These are phyloP conservation scores for Calocera cornea DNA, from an alignment of 768 basidiomycete species.

Conservation along the genomic window DNA sequence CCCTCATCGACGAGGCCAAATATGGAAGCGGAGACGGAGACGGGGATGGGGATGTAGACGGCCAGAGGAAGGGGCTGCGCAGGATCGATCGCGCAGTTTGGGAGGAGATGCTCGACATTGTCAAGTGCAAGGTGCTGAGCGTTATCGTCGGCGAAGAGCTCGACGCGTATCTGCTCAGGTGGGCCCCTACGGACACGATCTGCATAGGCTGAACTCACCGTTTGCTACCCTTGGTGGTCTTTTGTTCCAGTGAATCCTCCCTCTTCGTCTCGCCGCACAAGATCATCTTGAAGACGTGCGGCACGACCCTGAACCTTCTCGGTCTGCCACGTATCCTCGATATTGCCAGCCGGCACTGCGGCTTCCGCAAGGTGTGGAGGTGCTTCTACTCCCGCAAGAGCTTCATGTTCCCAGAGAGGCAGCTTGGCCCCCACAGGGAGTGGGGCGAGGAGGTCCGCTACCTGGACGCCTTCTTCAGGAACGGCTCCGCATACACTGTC, in stretches of 20 bases:
- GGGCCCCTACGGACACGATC: conserved; percentile 20
- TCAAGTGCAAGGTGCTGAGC: conserved; percentile 91
- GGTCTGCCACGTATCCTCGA: conserved; percentile 90
- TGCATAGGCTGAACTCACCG: background rate
- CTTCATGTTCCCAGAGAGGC: conserved; percentile 98
- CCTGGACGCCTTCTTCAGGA: conserved; percentile 76
- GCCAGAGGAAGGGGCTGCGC: conserved; percentile 54
- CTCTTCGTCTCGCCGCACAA: conserved; percentile 90
- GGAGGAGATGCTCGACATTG: conserved; percentile 96
- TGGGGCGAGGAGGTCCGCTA: conserved; percentile 90
- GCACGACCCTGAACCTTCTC: conserved; percentile 92
- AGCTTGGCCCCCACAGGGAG: conserved; percentile 79
- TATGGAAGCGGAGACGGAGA: conserved; percentile 2
- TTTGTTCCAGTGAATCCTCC: conserved; percentile 74
- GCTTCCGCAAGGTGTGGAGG: conserved; percentile 59
- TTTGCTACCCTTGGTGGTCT: background rate
- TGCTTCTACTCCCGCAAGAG: conserved; percentile 98
- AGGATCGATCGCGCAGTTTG: conserved; percentile 61
- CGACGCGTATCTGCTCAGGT: conserved; percentile 96
- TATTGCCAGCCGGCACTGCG: conserved; percentile 63
- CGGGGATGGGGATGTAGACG: conserved; percentile 24
- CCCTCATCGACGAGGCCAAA: conserved; percentile 17
- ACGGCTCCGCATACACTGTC: conserved; percentile 87
- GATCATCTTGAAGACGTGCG: conserved; percentile 96
- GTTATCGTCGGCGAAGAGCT: conserved; percentile 76